These are phyloP conservation scores for Candida pseudofarinosa DNA, from an alignment of 805 yeast species.

Conservation along the genomic window DNA sequence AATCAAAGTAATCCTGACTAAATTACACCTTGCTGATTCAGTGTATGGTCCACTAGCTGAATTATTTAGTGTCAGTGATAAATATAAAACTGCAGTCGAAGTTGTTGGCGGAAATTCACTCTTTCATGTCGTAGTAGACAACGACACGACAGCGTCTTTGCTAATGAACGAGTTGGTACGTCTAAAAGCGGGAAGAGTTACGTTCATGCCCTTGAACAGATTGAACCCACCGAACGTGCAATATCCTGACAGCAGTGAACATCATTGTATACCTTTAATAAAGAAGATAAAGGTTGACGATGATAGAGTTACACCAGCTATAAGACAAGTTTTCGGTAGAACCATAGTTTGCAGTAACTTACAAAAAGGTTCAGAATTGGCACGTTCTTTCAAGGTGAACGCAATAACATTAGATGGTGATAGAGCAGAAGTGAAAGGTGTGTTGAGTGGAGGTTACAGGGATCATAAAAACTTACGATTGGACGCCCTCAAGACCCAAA, in stretches of 20 bases:
- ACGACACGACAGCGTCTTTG: constrained; percentile 74
- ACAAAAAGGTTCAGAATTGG: constrained; percentile 62
- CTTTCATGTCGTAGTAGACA: constrained; percentile 87
- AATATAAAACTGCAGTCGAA: constrained; percentile 82
- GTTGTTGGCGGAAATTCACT: constrained; percentile 83
- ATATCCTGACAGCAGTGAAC: constrained; percentile 57
- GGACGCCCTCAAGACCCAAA: constrained; percentile 60
- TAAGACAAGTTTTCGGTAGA: constrained; percentile 75
- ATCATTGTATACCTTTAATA: constrained; percentile 71
- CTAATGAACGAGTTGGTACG: constrained; percentile 73
- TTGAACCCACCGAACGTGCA: constrained; percentile 38
- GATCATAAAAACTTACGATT: constrained; percentile 65
- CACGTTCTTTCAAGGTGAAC: constrained; percentile 56
- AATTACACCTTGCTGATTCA: constrained; percentile 50
- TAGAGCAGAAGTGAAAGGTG: constrained; percentile 78
- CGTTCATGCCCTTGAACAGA: constrained; percentile 86
- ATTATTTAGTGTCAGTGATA: constrained; percentile 72
- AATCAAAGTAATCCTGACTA: constrained; percentile 58
- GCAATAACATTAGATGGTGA: constrained; percentile 94
- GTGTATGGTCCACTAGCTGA: constrained; percentile 88
- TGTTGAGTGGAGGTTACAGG: constrained; percentile 82
- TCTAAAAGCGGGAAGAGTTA: constrained; percentile 75
- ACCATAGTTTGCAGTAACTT: constrained; percentile 73
- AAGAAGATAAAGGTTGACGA: constrained; percentile 63
- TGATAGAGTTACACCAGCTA: constrained; percentile 55